Conservation (phyloP, 495 filamentous ascomycete species). For the Penicillium verhagenii region DNA sequence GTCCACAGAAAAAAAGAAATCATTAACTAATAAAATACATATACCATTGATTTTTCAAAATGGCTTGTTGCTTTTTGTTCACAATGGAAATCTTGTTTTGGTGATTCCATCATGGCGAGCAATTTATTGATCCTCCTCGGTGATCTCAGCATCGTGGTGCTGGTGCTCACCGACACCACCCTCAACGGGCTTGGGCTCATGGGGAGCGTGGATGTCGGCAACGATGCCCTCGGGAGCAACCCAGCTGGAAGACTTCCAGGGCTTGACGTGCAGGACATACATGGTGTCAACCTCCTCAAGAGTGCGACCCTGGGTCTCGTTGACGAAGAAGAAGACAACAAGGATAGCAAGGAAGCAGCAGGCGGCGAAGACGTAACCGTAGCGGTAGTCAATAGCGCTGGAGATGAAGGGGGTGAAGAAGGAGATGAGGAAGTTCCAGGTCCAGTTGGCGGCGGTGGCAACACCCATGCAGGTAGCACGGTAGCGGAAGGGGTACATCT, state of each 20-base stretch:
- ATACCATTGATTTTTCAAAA: constrained; percentile 1
- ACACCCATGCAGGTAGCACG: constrained; percentile 73
- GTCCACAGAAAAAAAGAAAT: constrained; percentile 17
- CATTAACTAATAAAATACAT: constrained; percentile 10
- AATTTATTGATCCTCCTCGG: constrained; percentile 15
- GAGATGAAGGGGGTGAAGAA: constrained; percentile 83
- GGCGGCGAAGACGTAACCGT: constrained; percentile 77
- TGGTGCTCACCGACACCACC: constrained; percentile 20
- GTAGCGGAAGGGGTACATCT: constrained; percentile 79
- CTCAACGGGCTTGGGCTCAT: constrained; percentile 16
- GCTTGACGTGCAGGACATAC: constrained; percentile 69
- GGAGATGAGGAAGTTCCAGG: constrained; percentile 84
- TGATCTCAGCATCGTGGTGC: constrained; percentile 22
- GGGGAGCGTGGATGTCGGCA: constrained; percentile 29
- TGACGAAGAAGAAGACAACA: constrained; percentile 76
- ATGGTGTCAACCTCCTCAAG: constrained; percentile 85
- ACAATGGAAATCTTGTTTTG: not conserved
- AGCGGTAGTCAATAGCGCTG: constrained; percentile 64
- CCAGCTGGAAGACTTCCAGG: constrained; percentile 66
- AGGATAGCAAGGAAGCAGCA: constrained; percentile 64
- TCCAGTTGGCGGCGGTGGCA: constrained; percentile 82
- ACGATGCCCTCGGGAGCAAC: constrained; percentile 46
- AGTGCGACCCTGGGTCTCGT: constrained; percentile 64
- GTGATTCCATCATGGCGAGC: not conserved
- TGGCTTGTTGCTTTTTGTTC: not conserved